A percentile compares a stretch with the other conserved stretches of the same genome.
Evolutionary conservation across 129 eudicot species (phyloP).

Genomic region (Escallonia rubra): DNA sequence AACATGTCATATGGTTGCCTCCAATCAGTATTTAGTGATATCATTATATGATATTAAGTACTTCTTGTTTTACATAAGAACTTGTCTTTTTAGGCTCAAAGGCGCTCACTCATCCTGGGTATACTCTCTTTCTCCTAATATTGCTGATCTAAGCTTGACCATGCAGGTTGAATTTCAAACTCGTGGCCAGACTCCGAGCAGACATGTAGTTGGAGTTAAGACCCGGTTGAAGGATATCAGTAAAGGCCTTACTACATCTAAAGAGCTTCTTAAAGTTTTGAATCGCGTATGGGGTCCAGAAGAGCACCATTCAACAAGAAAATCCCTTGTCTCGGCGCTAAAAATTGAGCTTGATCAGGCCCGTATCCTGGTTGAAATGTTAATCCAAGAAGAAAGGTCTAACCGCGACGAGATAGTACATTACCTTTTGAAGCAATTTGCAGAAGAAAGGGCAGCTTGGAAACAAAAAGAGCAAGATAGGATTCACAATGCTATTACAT

Average conservation of each 20-base stretch:
- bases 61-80: too few relatives aligned
- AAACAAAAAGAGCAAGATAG: conserved; percentile 55
- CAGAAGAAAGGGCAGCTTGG: conserved; percentile 44
- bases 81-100: too few relatives aligned
- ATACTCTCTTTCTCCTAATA: background rate
- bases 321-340: conserved; percentile 59
- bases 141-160: conserved; percentile 4
- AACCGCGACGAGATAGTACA: conserved; percentile 22
- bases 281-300: conserved; percentile 36
- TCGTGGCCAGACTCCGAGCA: conserved; percentile 24
- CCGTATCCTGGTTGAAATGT: conserved; percentile 41
- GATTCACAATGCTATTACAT: conserved; percentile 44
- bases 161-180: conserved; percentile 35
- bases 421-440: conserved; percentile 30
- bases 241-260: conserved; percentile 50
- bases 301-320: conserved; percentile 42
- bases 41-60: too few relatives aligned
- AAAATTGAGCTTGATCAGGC: conserved; percentile 74
- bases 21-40: too few relatives aligned
- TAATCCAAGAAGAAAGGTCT: conserved; percentile 55
- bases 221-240: conserved; percentile 54
- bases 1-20: too few relatives aligned
- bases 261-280: conserved; percentile 72
- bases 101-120: too few relatives aligned
- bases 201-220: conserved; percentile 15